Base-by-base conservation (phyloP, 768 basidiomycete genomes). In the Termitomyces bulborhizus region DNA sequence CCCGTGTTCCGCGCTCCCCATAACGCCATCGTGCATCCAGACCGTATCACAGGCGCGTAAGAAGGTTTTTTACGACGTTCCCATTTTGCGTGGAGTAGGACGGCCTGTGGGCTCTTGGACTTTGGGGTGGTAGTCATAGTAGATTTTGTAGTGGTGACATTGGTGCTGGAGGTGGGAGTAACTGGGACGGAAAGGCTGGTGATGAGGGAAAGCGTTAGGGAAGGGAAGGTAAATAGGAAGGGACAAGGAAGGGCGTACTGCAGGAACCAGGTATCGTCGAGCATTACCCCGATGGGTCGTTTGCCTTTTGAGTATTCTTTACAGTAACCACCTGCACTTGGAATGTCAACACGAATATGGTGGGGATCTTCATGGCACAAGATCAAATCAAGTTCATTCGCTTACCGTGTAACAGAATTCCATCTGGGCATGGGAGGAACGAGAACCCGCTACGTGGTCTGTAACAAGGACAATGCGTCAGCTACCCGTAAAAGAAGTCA, bases 211-310 rank as follows among this genome's bases (percentile, higher is more conserved):
- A 34, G 44, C 15, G 15, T 8, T 6, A 9, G 7, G 1, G 6
- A 7, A 26, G 5, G 12, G 24, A 16, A 26, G 26, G 26, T 6
- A 2, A 6, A 12, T 4, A 26, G 6, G 24, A 7, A 45, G 16
- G 44, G 39, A 36, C 12, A 46, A 29, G 16, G 54, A 46, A 18
- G 37, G 21, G 68, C 78, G 2, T 53, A 90, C 87, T 81, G 80
- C 6, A 97, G 76, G 51, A 93, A 75, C 94, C 93, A 97, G 0
- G 89, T 91, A 64, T 97, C 93, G 16, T 93, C 90, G 6, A 95
- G 76, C 73, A 90, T 92, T n/a, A 93, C 75, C 0, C 93, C 93
- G 12, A 91, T 72, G 0, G 89, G 85, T 1, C 89, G 83, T 64
- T 92, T 91, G 2, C 92, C 91, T 65, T 94, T 93, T 21, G 70